Base-by-base conservation (phyloP, 495 filamentous ascomycete genomes). In the Daldinia vernicosa region DNA sequence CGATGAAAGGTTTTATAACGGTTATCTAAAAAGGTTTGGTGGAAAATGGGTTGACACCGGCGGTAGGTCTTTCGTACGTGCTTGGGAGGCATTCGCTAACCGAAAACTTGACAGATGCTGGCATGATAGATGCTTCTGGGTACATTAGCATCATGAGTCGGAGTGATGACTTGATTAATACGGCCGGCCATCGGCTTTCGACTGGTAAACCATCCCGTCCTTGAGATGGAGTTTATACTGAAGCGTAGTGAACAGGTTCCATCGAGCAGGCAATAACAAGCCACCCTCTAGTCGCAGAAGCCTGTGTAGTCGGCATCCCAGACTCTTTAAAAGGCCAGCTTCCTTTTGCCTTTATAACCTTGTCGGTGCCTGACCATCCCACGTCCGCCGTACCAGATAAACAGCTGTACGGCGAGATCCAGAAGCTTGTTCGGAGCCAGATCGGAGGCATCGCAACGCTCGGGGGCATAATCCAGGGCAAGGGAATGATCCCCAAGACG, bases 121-220 rank as follows among this genome's bases (percentile, higher is more conserved):
- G 94, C 1, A 87, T 93, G 79, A 86, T 97, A 62, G 94, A 97
- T 78, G 74, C 85, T 12, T 89, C 94, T 12, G 92, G 91, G 1
- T 96, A 96, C 76, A 86, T 97, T 53, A 90, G 92, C 75, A 88
- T 97, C 74, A 94, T 97, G 92, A 88, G 90, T 1, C 85, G 93
- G 60, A 88, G 89, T 4, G 94, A 98, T 83, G 94, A 98, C 78
- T 90, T 98, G 65, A 96, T 98, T 76, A 98, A 98, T 74, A 94
- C 97, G 1, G 94, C 94, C 28, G 94, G 94, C 2, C 94, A 98
- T 80, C 88, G 94, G 4, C 93, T 98, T 67, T 92, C 90, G 73
- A 98, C 94, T 2, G 94, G 91, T 91, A 82, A 61, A 82, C 75
- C n/a, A 26, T 37, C 30, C 33, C 47, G 26, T 15, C n/a, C 6